Percentiles rank a stretch among this genome's conserved stretches.
Conservation (phyloP, 2,329 filamentous ascomycete genomes). For the Tolypocladium guangdongense region DNA sequence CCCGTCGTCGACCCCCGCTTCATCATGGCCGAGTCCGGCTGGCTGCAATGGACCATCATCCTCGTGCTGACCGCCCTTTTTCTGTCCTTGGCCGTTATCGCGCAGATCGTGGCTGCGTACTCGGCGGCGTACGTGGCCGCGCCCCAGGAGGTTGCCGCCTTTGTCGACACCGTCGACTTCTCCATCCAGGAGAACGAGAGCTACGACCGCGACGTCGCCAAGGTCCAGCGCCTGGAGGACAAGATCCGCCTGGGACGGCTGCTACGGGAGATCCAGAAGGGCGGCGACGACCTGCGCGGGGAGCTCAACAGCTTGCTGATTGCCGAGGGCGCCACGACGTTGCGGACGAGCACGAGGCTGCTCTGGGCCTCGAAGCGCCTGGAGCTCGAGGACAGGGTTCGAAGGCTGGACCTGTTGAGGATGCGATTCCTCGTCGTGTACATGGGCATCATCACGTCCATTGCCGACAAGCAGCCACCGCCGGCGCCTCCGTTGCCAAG, state of each 20-base stretch:
- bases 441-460: slow-evolving; percentile 43
- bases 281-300: slow-evolving; percentile 50
- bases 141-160: slow-evolving; percentile 44
- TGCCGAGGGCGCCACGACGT: slow-evolving; percentile 28
- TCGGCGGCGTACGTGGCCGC: slow-evolving; percentile 45
- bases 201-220: slow-evolving; percentile 49
- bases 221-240: slow-evolving; percentile 48
- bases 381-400: slow-evolving; percentile 45
- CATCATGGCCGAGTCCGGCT: slow-evolving; percentile 39
- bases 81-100: slow-evolving; percentile 43
- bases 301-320: slow-evolving; percentile 43
- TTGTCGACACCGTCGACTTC: slow-evolving; percentile 49
- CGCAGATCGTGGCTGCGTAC: slow-evolving; percentile 40
- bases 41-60: slow-evolving; percentile 45
- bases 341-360: slow-evolving; percentile 39
- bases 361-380: slow-evolving; percentile 47
- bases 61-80: slow-evolving; percentile 46
- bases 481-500: slow-evolving; percentile 17
- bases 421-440: slow-evolving; percentile 56
- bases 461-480: slow-evolving; percentile 22
- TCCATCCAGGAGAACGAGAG: slow-evolving; percentile 54
- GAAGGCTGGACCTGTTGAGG: slow-evolving; percentile 48
- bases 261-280: slow-evolving; percentile 50
- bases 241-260: slow-evolving; percentile 48
- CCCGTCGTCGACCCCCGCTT: slow-evolving; percentile 11